These are phyloP conservation scores for Trichoderma citrinoviride DNA, from an alignment of 2,329 filamentous ascomycete genomes.

Conservation along the genomic window DNA sequence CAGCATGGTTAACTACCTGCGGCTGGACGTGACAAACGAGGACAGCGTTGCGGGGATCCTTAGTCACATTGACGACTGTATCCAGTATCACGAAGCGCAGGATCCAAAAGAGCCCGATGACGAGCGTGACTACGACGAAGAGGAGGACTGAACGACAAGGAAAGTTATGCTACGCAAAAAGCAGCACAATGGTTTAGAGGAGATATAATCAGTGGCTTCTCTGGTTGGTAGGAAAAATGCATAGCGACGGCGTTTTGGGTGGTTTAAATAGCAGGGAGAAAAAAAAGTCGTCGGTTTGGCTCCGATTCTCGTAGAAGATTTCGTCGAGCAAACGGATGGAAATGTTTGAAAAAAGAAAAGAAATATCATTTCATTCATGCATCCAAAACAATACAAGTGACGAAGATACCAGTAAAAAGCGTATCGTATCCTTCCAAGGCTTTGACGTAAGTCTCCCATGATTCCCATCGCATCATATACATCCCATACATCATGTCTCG, in stretches of 20 bases:
- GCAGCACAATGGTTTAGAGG: no score
- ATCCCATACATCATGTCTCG: constrained; percentile 4
- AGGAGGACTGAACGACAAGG: neutral
- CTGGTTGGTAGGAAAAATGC: constrained; percentile 26
- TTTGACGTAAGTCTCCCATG: no score
- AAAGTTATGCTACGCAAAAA: constrained; percentile 27
- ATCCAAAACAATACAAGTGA: neutral
- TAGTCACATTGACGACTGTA: constrained; percentile 91
- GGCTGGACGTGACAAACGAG: constrained; percentile 85
- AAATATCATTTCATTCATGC: neutral
- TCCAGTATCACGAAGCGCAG: constrained; percentile 90
- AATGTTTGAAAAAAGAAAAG: neutral
- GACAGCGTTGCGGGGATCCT: constrained; percentile 82
- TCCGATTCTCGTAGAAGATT: constrained; percentile 11
- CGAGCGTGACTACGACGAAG: constrained; percentile 43
- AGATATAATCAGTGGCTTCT: neutral
- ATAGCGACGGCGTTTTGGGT: constrained; percentile 44
- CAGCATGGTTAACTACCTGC: constrained; percentile 94
- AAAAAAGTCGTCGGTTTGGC: constrained; percentile 2
- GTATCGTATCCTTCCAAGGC: no score
- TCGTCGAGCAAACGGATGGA: constrained; percentile 21
- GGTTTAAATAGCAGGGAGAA: constrained; percentile 19
- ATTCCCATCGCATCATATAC: no score
- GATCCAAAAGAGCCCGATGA: constrained; percentile 81
- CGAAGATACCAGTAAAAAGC: neutral